These are phyloP conservation scores for Hypoxylon sp. DNA, from an alignment of 2,329 filamentous ascomycete genomes.

Conservation along the genomic window DNA sequence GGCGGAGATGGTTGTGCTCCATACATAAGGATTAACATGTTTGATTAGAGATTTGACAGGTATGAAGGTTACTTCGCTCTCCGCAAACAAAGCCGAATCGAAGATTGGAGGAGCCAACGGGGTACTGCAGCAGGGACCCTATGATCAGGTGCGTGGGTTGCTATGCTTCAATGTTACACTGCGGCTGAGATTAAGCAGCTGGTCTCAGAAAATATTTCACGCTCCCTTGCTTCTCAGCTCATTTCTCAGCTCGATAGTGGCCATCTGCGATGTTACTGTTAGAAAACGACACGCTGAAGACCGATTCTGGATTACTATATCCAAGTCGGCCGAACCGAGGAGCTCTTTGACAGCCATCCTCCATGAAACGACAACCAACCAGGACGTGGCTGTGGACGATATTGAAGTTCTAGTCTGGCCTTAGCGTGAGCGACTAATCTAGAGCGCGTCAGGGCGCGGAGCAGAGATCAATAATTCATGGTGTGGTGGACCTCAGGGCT, in stretches of 20 bases:
- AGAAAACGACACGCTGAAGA: background rate
- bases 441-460: constrained; percentile 4
- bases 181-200: constrained; percentile 32
- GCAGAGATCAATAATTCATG: constrained; percentile 16
- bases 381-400: constrained; percentile 7
- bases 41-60: constrained; percentile 24
- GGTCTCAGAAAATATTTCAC: constrained; percentile 29
- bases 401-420: constrained; percentile 7
- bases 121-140: constrained; percentile 13
- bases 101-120: constrained; percentile 2
- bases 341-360: constrained; percentile 8
- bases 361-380: constrained; percentile 7
- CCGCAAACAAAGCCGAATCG: constrained; percentile 24
- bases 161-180: constrained; percentile 28
- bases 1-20: constrained; percentile 19
- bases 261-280: background rate
- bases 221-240: constrained; percentile 13
- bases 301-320: constrained; percentile 5
- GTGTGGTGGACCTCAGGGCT: constrained; percentile 8
- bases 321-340: constrained; percentile 1
- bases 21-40: constrained; percentile 14
- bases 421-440: constrained; percentile 24
- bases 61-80: constrained; percentile 4
- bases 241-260: constrained; percentile 24
- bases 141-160: constrained; percentile 9